Evolutionary conservation across 1,139 yeast species (phyloP).

Genomic region (Kodamaea sp.): DNA sequence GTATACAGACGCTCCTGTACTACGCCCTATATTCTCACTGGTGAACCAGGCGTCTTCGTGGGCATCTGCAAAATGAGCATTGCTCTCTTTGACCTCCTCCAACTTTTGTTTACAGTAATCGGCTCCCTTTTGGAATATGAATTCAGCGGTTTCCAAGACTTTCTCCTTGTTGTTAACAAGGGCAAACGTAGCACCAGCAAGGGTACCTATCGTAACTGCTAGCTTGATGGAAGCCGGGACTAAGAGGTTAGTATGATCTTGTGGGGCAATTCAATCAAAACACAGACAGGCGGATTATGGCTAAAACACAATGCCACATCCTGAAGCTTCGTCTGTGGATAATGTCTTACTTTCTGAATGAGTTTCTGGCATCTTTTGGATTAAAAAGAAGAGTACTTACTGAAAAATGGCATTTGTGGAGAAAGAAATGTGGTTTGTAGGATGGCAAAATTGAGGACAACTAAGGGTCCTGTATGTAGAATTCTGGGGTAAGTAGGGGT

Average conservation of each 20-base stretch:
- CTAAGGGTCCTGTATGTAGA: too few species aligned
- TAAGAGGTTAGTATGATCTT: conserved; percentile 17
- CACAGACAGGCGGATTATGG: too few species aligned
- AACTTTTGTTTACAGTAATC: conserved; percentile 32
- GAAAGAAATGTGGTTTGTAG: too few species aligned
- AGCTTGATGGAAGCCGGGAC: conserved; percentile 43
- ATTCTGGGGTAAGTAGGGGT: too few species aligned
- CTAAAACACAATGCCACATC: too few species aligned
- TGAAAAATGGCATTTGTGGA: too few species aligned
- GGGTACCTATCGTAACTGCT: conserved; percentile 42
- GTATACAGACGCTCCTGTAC: conserved; percentile 4
- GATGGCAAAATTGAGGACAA: too few species aligned
- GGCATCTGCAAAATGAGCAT: conserved; percentile 29
- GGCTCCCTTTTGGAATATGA: conserved; percentile 36
- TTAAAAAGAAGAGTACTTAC: too few species aligned
- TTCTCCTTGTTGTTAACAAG: conserved; percentile 34
- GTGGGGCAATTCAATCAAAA: too few species aligned
- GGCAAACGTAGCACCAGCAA: conserved; percentile 43
- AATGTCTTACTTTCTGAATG: too few species aligned
- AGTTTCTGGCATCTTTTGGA: too few species aligned
- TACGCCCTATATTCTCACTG: conserved; percentile 7
- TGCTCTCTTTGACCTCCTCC: conserved; percentile 22
- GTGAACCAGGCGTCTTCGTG: conserved; percentile 27
- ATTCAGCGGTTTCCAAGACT: conserved; percentile 35
- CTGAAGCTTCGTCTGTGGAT: too few species aligned